Percentiles rank a stretch among this genome's conserved stretches.
phyloP scores from a whole-genome alignment of 495 filamentous ascomycete genomes.

The Talaromyces nanjingensis region DNA sequence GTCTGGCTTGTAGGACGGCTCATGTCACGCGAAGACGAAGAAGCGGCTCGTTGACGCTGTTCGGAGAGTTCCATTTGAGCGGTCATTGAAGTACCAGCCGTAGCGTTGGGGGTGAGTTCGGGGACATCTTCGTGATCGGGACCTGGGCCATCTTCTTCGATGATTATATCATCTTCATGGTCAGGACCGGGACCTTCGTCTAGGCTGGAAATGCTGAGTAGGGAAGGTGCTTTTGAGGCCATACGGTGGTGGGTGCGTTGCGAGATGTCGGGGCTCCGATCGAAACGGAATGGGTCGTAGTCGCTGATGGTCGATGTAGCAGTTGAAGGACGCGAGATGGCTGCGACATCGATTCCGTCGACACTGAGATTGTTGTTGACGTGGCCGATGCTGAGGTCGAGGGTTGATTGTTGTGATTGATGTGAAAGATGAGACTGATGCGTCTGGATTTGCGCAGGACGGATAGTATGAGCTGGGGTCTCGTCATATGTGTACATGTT shows the following conservation, averaged over 20 bases:
- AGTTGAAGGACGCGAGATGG: slow-evolving; percentile 33
- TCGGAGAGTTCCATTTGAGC: slow-evolving; percentile 3
- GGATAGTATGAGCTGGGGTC: slow-evolving; percentile 31
- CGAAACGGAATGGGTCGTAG: slow-evolving; percentile 42
- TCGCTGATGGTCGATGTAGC: slow-evolving; percentile 35
- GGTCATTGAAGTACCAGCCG: background rate
- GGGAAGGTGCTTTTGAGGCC: background rate
- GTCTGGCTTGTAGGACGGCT: background rate
- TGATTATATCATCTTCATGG: slow-evolving; percentile 19
- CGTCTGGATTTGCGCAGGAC: slow-evolving; percentile 20
- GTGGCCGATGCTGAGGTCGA: slow-evolving; percentile 5
- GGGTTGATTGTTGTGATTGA: slow-evolving; percentile 15
- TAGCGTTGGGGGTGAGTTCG: slow-evolving; percentile 1
- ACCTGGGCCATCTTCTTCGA: slow-evolving; percentile 5
- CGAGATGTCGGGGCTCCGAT: slow-evolving; percentile 20
- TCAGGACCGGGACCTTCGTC: slow-evolving; percentile 35
- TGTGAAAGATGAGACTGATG: slow-evolving; percentile 13
- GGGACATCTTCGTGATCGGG: slow-evolving; percentile 4
- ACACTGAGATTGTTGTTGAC: background rate
- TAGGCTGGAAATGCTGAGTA: background rate
- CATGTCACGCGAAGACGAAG: background rate
- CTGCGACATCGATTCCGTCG: slow-evolving; percentile 10
- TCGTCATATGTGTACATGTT: slow-evolving; percentile 13
- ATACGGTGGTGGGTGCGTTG: background rate
- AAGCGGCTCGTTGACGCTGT: background rate